phyloP scores from a whole-genome alignment of 352 stramenopile genomes.

The Globisporangium recalcitrans region DNA sequence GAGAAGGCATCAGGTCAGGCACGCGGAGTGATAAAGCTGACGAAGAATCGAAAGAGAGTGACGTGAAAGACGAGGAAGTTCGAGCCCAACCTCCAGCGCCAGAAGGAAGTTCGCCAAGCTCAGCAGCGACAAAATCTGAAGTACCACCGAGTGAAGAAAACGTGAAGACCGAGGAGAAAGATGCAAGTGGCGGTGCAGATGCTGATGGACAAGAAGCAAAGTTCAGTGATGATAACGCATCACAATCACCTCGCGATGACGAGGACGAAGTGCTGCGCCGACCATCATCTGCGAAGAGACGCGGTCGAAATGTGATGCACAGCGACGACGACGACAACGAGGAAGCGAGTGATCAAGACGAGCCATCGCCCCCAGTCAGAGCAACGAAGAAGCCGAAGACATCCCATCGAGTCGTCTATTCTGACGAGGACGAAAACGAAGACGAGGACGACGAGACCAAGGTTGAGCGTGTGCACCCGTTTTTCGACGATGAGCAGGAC shows the following conservation, averaged over 20 bases:
- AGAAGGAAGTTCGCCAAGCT: no score
- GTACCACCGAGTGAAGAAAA: neutral
- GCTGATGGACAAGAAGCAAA: neutral
- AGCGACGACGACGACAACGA: slow-evolving; percentile 16
- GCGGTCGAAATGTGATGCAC: neutral
- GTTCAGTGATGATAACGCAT: neutral
- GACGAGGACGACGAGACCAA: slow-evolving; percentile 14
- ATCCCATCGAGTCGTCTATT: neutral
- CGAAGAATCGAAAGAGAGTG: neutral
- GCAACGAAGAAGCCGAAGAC: slow-evolving; percentile 4
- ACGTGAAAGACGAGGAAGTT: neutral
- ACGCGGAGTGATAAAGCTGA: neutral
- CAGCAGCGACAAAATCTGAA: neutral
- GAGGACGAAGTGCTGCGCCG: neutral
- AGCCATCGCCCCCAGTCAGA: neutral
- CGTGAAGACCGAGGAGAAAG: no score
- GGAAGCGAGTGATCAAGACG: slow-evolving; percentile 10
- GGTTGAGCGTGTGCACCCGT: slow-evolving; percentile 15
- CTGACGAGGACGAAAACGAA: slow-evolving; percentile 23
- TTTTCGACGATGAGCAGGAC: slow-evolving; percentile 23
- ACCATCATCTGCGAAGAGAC: neutral
- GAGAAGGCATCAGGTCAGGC: neutral
- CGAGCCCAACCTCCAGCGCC: neutral
- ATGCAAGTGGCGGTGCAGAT: neutral
- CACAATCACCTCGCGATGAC: no score